Conservation (phyloP, 1,284 basidiomycete species). For the Cutaneotrichosporon sp. region DNA sequence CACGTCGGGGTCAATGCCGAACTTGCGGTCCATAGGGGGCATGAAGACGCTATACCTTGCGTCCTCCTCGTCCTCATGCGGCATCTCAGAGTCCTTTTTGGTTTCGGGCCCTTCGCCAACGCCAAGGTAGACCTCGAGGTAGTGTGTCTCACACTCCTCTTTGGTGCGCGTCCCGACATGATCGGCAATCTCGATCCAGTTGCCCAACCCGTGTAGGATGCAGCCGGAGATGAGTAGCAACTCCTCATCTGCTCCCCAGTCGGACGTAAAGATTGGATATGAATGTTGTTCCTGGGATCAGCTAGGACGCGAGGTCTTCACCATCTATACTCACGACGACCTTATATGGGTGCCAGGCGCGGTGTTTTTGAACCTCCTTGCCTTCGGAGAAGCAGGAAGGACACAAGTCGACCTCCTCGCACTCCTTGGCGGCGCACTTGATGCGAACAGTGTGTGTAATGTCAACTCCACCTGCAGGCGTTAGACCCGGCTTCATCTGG, state of each 20-base stretch:
- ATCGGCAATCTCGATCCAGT: slow-evolving; percentile 95
- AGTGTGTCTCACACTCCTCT: slow-evolving; percentile 91
- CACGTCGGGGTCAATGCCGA: slow-evolving; percentile 69
- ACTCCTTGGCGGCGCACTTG: slow-evolving; percentile 78
- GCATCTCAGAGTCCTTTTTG: slow-evolving; percentile 11
- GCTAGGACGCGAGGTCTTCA: not conserved
- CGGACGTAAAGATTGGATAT: slow-evolving; percentile 88
- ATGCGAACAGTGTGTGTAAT: slow-evolving; percentile 82
- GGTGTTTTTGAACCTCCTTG: slow-evolving; percentile 81
- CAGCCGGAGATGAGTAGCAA: slow-evolving; percentile 86
- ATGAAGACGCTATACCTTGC: slow-evolving; percentile 45
- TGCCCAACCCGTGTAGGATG: slow-evolving; percentile 83
- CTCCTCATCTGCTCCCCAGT: slow-evolving; percentile 99
- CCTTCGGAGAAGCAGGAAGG: slow-evolving; percentile 87
- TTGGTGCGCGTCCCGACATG: slow-evolving; percentile 91
- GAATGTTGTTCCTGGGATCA: slow-evolving; percentile 77
- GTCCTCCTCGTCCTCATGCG: slow-evolving; percentile 9
- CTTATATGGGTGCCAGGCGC: slow-evolving; percentile 83
- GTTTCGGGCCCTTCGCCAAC: slow-evolving; percentile 24
- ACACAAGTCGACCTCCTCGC: slow-evolving; percentile 81
- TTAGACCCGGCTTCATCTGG: too few relatives aligned
- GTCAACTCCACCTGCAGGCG: slow-evolving; percentile 29
- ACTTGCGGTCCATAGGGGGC: slow-evolving; percentile 64
- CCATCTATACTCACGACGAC: slow-evolving; percentile 64
- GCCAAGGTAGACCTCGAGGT: slow-evolving; percentile 71